phyloP scores from a whole-genome alignment of 768 basidiomycete species.

The Tricholoma furcatifolium region DNA sequence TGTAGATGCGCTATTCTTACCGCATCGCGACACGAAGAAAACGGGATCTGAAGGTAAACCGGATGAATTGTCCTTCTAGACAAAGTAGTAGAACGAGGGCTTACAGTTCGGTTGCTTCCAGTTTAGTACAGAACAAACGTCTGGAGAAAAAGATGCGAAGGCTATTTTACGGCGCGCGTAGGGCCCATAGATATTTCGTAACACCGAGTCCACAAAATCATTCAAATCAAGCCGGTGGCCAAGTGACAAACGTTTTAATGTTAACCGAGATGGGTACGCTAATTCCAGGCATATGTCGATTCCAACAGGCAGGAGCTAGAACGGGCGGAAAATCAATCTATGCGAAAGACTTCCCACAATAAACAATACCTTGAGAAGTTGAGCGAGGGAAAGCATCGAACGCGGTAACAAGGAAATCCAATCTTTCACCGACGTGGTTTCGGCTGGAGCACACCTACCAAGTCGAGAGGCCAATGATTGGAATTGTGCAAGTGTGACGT shows the following conservation, averaged over 20 bases:
- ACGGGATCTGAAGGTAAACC: conserved; percentile 72
- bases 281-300: conserved; percentile 84
- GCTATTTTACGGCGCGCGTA: conserved; percentile 73
- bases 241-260: conserved; percentile 39
- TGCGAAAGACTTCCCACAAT: background rate
- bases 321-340: conserved; percentile 9
- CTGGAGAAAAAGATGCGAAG: conserved; percentile 91
- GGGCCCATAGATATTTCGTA: conserved; percentile 73
- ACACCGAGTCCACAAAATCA: conserved; percentile 77
- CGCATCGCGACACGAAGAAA: conserved; percentile 90
- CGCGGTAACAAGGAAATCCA: conserved; percentile 47
- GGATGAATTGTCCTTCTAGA: background rate
- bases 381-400: conserved; percentile 71
- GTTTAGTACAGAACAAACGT: conserved; percentile 87
- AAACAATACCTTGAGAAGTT: conserved; percentile 63
- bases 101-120: conserved; percentile 99
- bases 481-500: conserved; percentile 84
- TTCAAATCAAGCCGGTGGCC: conserved; percentile 71
- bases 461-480: conserved; percentile 54
- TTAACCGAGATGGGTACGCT: conserved; percentile 64
- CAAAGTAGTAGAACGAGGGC: conserved; percentile 17
- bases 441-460: conserved; percentile 41
- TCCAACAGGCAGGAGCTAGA: conserved; percentile 54
- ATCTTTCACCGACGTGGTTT: conserved; percentile 29
- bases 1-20: conserved; percentile 45